Base-by-base conservation (phyloP, 2,329 filamentous ascomycete species). In the Verticillium nonalfalfae region DNA sequence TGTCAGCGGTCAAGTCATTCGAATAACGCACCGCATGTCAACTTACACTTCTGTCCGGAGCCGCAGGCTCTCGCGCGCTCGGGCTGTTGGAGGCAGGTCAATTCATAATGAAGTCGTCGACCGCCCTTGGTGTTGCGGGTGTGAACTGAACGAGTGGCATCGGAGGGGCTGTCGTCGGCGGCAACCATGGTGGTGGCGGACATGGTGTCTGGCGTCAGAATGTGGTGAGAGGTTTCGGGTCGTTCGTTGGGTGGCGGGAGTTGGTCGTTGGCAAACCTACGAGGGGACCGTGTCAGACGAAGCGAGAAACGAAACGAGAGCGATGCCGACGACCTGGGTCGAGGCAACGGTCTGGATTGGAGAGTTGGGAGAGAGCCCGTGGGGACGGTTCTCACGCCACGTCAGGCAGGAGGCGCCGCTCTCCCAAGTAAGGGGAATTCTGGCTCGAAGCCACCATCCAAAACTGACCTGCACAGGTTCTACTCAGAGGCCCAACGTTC, bases 41-140 rank as follows among this genome's bases (percentile, higher is more conserved):
- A 68, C 89, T 76, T 82, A 96, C 92, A 96, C 79, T 98, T 98
- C 60, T 92, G 92, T 63, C 95, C 95, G 60, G 93, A 93, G 70
- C 95, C 95, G 75, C 95, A 99, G 60, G 95, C 95, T 80, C 95
- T 86, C 58, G 95, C 94, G 70, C 93, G 90, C 78, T 96, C 90
- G 21, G 95, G 95, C 74, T 98, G 92, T 77, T 99, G 95, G 69
- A 97, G 88, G 61, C 98, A 93, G 63, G 85, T 87, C 74, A 98
- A 80, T 66, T 85, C 82, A 75, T 98, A 98, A 71, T 86, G 91
- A 67, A 97, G 84, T 65, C 82, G 86, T 68, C 90, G 87, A 64
- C 91, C 91, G 68, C 90, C 88, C 68, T 86, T 87, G 52, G 91
- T 96, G 59, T 71, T 66, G 11, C 64, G 57, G 14, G 56, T 39